Base-by-base conservation (phyloP, 176 grass and related monocot species). In the Cenchrus purpureus region DNA sequence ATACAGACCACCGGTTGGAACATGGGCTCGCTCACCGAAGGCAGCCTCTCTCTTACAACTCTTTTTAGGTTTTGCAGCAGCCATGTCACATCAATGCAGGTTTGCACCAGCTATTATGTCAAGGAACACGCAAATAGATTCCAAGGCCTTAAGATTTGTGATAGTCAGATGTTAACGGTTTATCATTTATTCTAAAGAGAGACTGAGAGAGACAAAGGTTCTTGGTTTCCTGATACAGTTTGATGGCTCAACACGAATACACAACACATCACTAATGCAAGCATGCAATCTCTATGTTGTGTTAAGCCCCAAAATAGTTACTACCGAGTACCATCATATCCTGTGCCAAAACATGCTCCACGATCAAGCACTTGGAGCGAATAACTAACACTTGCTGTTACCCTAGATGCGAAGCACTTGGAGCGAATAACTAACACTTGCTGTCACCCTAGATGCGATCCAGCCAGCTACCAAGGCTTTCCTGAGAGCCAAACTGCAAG, bases 401-500 rank as follows among this genome's bases (percentile, higher is more conserved):
- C 44, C 44, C 76, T 92, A 97, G 45, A 86, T 28, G 72, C 81
- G 75, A 25, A 71, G 65, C 63, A 56, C 69, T 69, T 75, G 76
- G 15, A 68, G 4, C 19, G 57, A 48, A 3, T 64, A 67, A 44
- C 63, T 66, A 15, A 43, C 5, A 12, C 10, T 80, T 50, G 60
- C 49, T 32, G 25, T 48, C 58, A 52, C 44, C 44, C 76, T 92
- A 97, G 45, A 86, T 29, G 72, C 81, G 75, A 25, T 97, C 89
- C 50, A 95, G 71, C 93, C 93, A 98, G 62, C 91, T 87, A n/a
- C 87, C 88, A 16, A 95, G 73, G 87, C 93, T 95, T 44, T 90
- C 93, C 72, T 95, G 97, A 28, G 97, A 99, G 37, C 88, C 92
- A 58, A 99, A 91, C 77, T 82, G 86, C 25, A 99, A 73, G 29